phyloP scores from a whole-genome alignment of 2,329 filamentous ascomycete species.

The Penicillium sclerotigenum region DNA sequence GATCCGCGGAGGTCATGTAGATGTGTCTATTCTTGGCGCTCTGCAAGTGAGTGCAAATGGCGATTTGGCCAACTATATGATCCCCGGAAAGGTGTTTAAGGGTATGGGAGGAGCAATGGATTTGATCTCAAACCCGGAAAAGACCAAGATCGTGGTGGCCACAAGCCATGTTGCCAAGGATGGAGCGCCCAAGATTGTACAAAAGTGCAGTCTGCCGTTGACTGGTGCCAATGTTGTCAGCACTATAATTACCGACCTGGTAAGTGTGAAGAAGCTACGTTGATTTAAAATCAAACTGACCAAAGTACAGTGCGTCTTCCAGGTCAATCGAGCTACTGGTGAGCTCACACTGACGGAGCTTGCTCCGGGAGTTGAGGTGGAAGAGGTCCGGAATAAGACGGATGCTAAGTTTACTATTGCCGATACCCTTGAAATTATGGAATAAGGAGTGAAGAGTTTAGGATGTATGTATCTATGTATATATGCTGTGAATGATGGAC shows the following conservation, averaged over 20 bases:
- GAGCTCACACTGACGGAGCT: constrained; percentile 59
- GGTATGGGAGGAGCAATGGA: constrained; percentile 82
- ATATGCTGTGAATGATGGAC: background rate
- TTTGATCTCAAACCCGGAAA: constrained; percentile 66
- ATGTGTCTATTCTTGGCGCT: constrained; percentile 78
- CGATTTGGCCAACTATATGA: constrained; percentile 86
- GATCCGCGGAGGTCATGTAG: constrained; percentile 80
- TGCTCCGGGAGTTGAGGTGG: constrained; percentile 64
- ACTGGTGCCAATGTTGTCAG: constrained; percentile 66
- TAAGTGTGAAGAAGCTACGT: constrained; percentile 41
- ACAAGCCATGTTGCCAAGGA: constrained; percentile 69
- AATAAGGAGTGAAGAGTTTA: no score
- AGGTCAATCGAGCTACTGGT: constrained; percentile 64
- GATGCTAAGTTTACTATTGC: constrained; percentile 65
- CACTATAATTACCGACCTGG: constrained; percentile 71
- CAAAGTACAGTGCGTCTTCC: constrained; percentile 62
- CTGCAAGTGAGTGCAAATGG: constrained; percentile 76
- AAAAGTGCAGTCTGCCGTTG: constrained; percentile 61
- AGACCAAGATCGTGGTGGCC: constrained; percentile 69
- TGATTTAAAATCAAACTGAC: background rate
- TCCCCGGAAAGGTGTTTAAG: constrained; percentile 80
- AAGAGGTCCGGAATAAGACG: constrained; percentile 68
- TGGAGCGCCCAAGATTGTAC: constrained; percentile 64
- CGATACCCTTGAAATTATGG: constrained; percentile 54
- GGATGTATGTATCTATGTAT: no score